These are phyloP conservation scores for Suhomyces yuchorum DNA, from an alignment of 1,139 yeast species.

Conservation along the genomic window DNA sequence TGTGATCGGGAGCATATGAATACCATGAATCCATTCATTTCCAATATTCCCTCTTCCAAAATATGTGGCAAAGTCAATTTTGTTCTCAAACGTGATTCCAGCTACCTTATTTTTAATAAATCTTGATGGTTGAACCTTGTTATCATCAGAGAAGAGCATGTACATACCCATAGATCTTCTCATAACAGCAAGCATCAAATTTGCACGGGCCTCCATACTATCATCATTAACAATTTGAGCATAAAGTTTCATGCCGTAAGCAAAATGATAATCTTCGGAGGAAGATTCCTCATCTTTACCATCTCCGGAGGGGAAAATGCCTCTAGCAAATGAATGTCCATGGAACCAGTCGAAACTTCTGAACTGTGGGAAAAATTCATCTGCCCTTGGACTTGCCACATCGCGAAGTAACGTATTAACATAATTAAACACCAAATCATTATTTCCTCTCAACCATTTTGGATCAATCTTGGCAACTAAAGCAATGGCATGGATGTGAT, in stretches of 20 bases:
- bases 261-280: conserved; percentile 49
- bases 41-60: conserved; percentile 47
- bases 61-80: conserved; percentile 47
- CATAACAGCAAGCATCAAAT: conserved; percentile 47
- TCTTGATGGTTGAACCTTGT: conserved; percentile 39
- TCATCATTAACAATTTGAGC: conserved; percentile 37
- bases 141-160: conserved; percentile 44
- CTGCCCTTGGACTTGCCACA: conserved; percentile 44
- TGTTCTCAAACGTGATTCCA: conserved; percentile 50
- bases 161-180: conserved; percentile 46
- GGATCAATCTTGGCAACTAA: conserved; percentile 58
- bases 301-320: conserved; percentile 47
- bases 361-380: conserved; percentile 41
- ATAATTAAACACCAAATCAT: conserved; percentile 32
- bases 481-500: conserved; percentile 75
- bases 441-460: conserved; percentile 33
- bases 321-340: conserved; percentile 52
- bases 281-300: conserved; percentile 52
- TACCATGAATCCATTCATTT: conserved; percentile 52
- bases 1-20: conserved; percentile 51
- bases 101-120: conserved; percentile 46
- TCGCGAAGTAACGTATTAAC: conserved; percentile 41
- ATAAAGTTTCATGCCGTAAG: conserved; percentile 45
- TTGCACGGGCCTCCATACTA: conserved; percentile 41
- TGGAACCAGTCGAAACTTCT: conserved; percentile 50